Percentiles rank a stretch among this genome's conserved stretches.
phyloP scores from a whole-genome alignment of 371 early-diverging fungal species.

The Haplosporangium sp. region DNA sequence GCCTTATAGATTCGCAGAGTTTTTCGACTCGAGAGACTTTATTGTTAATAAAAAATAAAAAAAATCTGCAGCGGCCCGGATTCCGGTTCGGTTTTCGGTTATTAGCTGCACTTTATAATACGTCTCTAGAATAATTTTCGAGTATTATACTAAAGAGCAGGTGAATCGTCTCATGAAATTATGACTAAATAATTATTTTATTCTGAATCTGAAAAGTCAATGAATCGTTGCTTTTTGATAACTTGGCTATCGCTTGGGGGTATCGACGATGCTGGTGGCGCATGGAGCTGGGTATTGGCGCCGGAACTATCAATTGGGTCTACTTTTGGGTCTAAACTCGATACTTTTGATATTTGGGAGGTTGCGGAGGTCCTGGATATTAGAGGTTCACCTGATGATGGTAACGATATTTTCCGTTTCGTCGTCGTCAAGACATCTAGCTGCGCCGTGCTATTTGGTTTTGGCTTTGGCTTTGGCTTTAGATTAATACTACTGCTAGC shows the following conservation, averaged over 20 bases:
- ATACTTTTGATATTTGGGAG: background rate
- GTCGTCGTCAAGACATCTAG: background rate
- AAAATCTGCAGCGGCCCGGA: too few species aligned
- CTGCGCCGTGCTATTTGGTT: background rate
- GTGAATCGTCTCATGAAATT: background rate
- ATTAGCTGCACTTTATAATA: too few species aligned
- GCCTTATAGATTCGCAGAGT: too few species aligned
- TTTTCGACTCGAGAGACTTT: too few species aligned
- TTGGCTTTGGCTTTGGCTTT: background rate
- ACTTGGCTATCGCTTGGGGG: background rate
- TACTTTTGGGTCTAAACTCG: background rate
- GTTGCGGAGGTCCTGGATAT: background rate
- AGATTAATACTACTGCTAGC: background rate
- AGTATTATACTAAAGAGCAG: too few species aligned
- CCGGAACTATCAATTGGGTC: background rate
- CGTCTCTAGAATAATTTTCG: too few species aligned
- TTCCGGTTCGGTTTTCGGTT: too few species aligned
- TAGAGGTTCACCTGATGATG: background rate
- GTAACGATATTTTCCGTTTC: background rate
- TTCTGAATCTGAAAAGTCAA: slow-evolving; percentile 32
- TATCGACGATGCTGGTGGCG: background rate
- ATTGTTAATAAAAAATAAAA: too few species aligned
- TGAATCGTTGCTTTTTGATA: slow-evolving; percentile 20
- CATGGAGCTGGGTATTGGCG: slow-evolving; percentile 13
- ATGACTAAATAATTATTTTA: background rate